Evolutionary conservation across 1,284 basidiomycete genomes (phyloP), one percentile per base, ranked within the genome.

Genomic region (Cystobasidium sp.): DNA sequence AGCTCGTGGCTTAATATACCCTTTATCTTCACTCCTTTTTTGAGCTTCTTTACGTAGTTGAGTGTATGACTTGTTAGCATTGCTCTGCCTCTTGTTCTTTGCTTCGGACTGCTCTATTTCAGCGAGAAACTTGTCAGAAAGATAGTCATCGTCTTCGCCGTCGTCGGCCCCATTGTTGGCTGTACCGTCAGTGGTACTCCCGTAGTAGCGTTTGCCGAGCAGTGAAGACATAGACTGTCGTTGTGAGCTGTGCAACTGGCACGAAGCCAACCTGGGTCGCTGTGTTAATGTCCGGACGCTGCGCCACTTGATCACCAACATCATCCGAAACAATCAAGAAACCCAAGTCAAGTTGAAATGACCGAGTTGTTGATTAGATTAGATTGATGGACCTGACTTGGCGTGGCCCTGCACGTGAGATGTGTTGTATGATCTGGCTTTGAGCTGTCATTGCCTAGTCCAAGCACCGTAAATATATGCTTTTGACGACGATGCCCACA

Each of bases 71-170:
- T 73, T 62, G 6, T 49, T n/a, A 53, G 47, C 41, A 46, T 49
- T 75, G 55, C 51, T 63, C 37, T 55, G 52, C n/a, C 47, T 31
- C 24, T 53, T 43, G 6, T 55, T 44, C 10, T 37, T 43, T 8
- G 37, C 24, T 39, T 22, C 68, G 14, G 16, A 3, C 7, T 56
- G 55, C 24, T 51, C 64, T 52, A 66, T 66, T 41, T 68, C 53
- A 20, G 47, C 58, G 24, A 76, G 64, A 51, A 74, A 74, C 51
- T 68, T 68, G 61, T 76, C 71, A 10, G 47, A 55, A 56, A 76
- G 72, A 70, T 68, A 76, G 41, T 76, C 75, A 4, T 76, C 75
- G 31, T 76, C 75, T 46, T 73, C 63, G 68, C 22, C 65, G 24
- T 52, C 49, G 16, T 18, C 58, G 31, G 20, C 44, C 3, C n/a